Evolutionary conservation across 805 yeast species (phyloP).

Genomic region (Starmerella roubikii): DNA sequence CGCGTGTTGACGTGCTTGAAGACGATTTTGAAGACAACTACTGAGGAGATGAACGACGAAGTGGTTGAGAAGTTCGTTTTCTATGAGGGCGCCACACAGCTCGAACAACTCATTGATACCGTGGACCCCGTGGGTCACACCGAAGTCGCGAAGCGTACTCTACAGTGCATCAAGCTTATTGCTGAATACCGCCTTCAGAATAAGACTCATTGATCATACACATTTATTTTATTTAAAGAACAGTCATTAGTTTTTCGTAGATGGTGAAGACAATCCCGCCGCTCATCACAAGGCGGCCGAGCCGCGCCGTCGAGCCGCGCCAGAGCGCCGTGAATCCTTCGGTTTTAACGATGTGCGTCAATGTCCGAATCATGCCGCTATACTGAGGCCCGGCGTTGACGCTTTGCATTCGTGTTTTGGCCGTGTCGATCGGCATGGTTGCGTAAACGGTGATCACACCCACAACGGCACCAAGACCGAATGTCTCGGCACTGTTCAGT

Average conservation of each 20-base stretch:
- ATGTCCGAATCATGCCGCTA: slow-evolving; percentile 68
- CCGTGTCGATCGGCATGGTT: slow-evolving; percentile 91
- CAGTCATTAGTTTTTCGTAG: slow-evolving; percentile 71
- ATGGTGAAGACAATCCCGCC: slow-evolving; percentile 97
- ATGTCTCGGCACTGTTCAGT: slow-evolving; percentile 64
- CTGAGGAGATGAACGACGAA: slow-evolving; percentile 18
- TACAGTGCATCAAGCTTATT: slow-evolving; percentile 15
- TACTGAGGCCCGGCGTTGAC: slow-evolving; percentile 62
- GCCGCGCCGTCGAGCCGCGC: slow-evolving; percentile 96
- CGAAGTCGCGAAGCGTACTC: slow-evolving; percentile 9
- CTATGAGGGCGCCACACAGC: slow-evolving; percentile 16
- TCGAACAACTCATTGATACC: slow-evolving; percentile 16
- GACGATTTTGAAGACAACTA: slow-evolving; percentile 16
- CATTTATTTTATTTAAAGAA: slow-evolving; percentile 26
- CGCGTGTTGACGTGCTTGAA: slow-evolving; percentile 22
- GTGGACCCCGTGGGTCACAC: slow-evolving; percentile 11
- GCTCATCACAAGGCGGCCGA: slow-evolving; percentile 80
- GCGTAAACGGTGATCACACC: slow-evolving; percentile 80
- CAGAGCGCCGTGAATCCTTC: slow-evolving; percentile 88
- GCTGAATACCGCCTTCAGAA: slow-evolving; percentile 12
- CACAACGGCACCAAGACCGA: slow-evolving; percentile 77
- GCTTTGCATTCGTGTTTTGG: slow-evolving; percentile 94
- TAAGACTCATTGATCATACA: neutral
- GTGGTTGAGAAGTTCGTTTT: slow-evolving; percentile 19
- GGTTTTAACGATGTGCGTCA: slow-evolving; percentile 59